Base-by-base conservation (phyloP, 176 grass and related monocot species). In the Miscanthus lutarioriparius region DNA sequence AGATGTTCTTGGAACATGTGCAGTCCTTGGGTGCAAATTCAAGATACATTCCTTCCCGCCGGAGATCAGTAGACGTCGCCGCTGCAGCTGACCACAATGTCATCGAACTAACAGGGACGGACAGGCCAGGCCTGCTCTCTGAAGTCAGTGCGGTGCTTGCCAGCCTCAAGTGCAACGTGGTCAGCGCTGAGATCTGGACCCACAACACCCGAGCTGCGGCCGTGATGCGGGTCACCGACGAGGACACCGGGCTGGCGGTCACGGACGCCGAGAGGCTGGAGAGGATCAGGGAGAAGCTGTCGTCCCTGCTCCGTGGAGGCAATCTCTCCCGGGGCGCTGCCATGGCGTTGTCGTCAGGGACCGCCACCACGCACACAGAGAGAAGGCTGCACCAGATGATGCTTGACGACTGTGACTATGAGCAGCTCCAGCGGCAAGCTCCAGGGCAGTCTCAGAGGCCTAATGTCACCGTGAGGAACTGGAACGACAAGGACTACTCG, bases 331-430 rank as follows among this genome's bases (percentile, higher is more conserved):
- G 84, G 10, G 91, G 87, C 56, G 49, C 84, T 2, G 64, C 72
- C 72, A 89, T 87, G 47, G 45, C 91, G 8, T 85, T 89, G 12
- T 86, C 91, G 13, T 80, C 79, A 0, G 82, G 88, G 20, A 68
- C 49, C 2, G 77, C 56, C 58, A 80, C 59, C 64, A 96, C 78
- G 0, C 86, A 91, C 37, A 89, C 69, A 0, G 89, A 96, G 38
- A 84, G 94, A 68, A 89, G 94, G 78, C 82, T 96, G 58, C 94
- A 96, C 77, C 91, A 96, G 84, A 89, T 96, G 94, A 96, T 96
- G 94, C 77, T 91, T 40, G 84, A 91, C 1, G 94, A 91, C 37
- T 70, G 88, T 9, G 91, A 89, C 68, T 87, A 74, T 20, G 69
- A 92, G 39, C 67, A 89, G 28, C 74, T 83, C 49, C 54, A 86